Conservation (phyloP, 2,329 filamentous ascomycete genomes). For the Aspergillus sp. region DNA sequence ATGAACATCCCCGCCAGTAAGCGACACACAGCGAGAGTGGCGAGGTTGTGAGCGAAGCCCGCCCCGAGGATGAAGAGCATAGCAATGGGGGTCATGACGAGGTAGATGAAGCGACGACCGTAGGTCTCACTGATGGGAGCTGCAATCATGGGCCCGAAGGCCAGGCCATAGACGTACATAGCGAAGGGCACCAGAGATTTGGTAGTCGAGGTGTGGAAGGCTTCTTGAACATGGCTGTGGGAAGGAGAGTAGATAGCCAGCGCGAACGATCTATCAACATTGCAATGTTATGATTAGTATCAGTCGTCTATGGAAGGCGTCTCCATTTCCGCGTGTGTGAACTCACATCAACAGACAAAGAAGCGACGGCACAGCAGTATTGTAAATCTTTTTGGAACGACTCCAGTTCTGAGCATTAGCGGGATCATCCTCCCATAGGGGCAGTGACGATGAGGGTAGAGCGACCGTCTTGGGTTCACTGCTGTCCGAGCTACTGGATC, state of each 20-base stretch:
- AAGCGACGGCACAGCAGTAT: conserved; percentile 1
- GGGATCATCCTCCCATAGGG: conserved; percentile 1
- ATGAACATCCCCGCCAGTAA: conserved; percentile 13
- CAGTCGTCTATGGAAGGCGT: no score
- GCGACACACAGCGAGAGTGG: conserved; percentile 12
- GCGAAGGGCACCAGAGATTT: conserved; percentile 14
- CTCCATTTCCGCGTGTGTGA: background rate
- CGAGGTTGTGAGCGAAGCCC: conserved; percentile 9
- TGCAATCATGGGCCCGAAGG: conserved; percentile 14
- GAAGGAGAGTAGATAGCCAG: conserved; percentile 16
- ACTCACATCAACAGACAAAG: conserved; percentile 9
- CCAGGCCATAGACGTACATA: conserved; percentile 15
- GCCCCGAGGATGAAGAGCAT: conserved; percentile 13
- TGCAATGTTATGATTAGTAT: background rate
- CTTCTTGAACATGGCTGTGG: conserved; percentile 6
- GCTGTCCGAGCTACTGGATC: background rate
- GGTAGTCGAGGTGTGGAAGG: conserved; percentile 11
- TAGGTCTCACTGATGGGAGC: conserved; percentile 14
- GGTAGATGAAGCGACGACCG: conserved; percentile 12
- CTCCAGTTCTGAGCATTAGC: conserved; percentile 9
- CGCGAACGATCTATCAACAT: conserved; percentile 13
- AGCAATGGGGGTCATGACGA: conserved; percentile 11
- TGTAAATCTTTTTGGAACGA: conserved; percentile 7
- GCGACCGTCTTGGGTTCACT: background rate
- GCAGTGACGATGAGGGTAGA: background rate